Evolutionary conservation across 2,329 filamentous ascomycete species (phyloP).

Genomic region (Gnomoniopsis smithogilvyi): DNA sequence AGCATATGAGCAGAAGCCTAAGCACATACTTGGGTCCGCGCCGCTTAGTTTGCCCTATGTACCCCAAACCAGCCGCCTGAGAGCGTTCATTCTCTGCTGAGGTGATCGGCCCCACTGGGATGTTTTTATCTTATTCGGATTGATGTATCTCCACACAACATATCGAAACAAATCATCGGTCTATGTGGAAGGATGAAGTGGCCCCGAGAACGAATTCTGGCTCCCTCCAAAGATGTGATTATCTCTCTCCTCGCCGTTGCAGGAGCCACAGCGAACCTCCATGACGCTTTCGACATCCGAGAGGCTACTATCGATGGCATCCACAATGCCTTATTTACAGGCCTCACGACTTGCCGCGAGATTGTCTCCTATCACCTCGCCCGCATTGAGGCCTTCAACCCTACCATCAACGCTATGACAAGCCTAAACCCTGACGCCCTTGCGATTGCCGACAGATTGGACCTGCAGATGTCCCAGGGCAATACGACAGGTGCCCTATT

Average conservation of each 20-base stretch:
- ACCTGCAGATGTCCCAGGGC: conserved; percentile 40
- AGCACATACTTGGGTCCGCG: too few species aligned
- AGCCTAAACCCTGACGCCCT: conserved; percentile 43
- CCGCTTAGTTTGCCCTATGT: too few species aligned
- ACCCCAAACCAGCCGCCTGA: too few species aligned
- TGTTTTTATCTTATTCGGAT: too few species aligned
- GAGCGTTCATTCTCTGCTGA: too few species aligned
- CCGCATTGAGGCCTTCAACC: conserved; percentile 55
- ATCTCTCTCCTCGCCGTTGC: background rate
- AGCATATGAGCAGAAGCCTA: too few species aligned
- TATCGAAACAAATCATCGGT: too few species aligned
- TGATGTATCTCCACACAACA: too few species aligned
- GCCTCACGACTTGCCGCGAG: conserved; percentile 49
- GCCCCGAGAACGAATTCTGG: too few species aligned
- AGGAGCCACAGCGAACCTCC: background rate
- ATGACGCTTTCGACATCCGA: conserved; percentile 43
- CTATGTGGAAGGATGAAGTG: too few species aligned
- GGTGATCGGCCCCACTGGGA: too few species aligned
- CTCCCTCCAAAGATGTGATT: background rate
- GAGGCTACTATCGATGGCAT: conserved; percentile 58
- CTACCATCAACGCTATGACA: conserved; percentile 54
- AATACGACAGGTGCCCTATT: conserved; percentile 52
- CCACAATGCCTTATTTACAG: conserved; percentile 51
- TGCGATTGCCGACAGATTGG: conserved; percentile 45
- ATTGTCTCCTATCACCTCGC: conserved; percentile 54